Evolutionary conservation across 495 filamentous ascomycete species (phyloP).

Genomic region (Xylaria scruposa): DNA sequence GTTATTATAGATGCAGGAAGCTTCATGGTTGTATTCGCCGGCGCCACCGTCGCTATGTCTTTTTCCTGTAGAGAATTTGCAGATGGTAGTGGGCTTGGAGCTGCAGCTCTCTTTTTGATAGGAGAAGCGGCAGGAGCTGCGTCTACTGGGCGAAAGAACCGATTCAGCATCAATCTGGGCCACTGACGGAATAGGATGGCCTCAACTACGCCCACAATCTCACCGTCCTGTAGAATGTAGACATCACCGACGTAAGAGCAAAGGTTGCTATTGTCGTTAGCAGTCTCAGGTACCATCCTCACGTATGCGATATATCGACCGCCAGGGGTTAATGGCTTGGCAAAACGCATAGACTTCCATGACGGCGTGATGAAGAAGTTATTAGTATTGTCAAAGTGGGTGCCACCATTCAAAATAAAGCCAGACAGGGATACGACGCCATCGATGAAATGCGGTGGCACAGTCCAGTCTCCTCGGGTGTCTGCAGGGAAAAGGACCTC

Average conservation of each 20-base stretch:
- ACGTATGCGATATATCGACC: neutral
- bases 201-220: neutral
- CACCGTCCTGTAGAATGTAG: neutral
- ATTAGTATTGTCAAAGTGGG: constrained; percentile 62
- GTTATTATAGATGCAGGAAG: too few relatives aligned
- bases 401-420: constrained; percentile 68
- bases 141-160: neutral
- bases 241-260: neutral
- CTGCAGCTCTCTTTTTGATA: neutral
- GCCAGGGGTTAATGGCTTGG: neutral
- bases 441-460: neutral
- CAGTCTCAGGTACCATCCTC: neutral
- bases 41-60: too few relatives aligned
- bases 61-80: too few relatives aligned
- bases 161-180: neutral
- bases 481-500: neutral
- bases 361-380: constrained; percentile 42
- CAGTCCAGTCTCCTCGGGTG: neutral
- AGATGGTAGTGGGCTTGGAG: neutral
- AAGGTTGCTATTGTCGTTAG: neutral
- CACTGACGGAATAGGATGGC: neutral
- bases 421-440: constrained; percentile 49
- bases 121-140: neutral
- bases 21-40: too few relatives aligned
- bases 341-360: constrained; percentile 11